Evolutionary conservation across 441 rosid genomes (phyloP).

Genomic region (Erodium moschatum): DNA sequence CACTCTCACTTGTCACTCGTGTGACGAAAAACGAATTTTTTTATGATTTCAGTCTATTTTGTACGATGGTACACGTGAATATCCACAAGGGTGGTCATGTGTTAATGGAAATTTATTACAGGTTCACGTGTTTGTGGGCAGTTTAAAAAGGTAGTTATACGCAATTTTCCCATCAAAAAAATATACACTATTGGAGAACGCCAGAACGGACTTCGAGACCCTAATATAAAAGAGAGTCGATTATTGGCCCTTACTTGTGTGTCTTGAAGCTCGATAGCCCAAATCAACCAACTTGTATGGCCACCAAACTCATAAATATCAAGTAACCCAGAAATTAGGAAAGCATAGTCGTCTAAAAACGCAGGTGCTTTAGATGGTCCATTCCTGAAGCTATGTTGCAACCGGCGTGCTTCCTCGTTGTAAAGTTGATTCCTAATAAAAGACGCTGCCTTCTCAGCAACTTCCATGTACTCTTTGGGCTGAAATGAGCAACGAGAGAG

Average conservation of each 20-base stretch:
- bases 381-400: constrained; percentile 69
- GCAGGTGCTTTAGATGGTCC: constrained; percentile 94
- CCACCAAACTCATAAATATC: constrained; percentile 81
- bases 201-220: too few relatives aligned
- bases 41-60: too few relatives aligned
- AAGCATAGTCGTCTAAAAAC: constrained; percentile 90
- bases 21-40: too few relatives aligned
- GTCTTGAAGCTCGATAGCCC: constrained; percentile 71
- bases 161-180: neutral
- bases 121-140: too few relatives aligned
- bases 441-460: constrained; percentile 76
- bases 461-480: constrained; percentile 73
- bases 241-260: constrained; percentile 46
- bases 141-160: too few relatives aligned
- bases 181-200: neutral
- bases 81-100: too few relatives aligned
- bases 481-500: constrained; percentile 23
- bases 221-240: neutral
- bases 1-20: too few relatives aligned
- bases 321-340: constrained; percentile 69
- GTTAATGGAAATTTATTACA: too few relatives aligned
- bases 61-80: too few relatives aligned
- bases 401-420: constrained; percentile 46
- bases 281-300: constrained; percentile 48
- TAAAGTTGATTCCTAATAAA: constrained; percentile 65